Evolutionary conservation across 2,329 filamentous ascomycete genomes (phyloP).

Genomic region (Gaeumannomyces sp.): DNA sequence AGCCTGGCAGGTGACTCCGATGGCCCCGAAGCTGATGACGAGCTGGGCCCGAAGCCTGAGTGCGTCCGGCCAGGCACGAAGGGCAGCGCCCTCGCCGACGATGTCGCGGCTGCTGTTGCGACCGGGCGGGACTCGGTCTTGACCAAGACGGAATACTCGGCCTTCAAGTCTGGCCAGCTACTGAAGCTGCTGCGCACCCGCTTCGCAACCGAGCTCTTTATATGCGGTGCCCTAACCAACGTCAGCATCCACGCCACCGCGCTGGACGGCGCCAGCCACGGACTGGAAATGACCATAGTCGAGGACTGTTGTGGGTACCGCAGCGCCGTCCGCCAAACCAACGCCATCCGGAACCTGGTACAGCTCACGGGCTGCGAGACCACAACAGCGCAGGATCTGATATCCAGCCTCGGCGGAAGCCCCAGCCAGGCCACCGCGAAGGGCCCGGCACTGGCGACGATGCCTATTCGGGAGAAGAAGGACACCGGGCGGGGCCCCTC

Average conservation of each 20-base stretch:
- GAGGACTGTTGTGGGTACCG: slow-evolving; percentile 86
- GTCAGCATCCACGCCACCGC: slow-evolving; percentile 87
- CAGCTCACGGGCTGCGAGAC: slow-evolving; percentile 69
- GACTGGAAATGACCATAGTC: slow-evolving; percentile 77
- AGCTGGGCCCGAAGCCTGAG: slow-evolving; percentile 29
- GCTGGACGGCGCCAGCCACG: slow-evolving; percentile 81
- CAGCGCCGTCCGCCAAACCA: slow-evolving; percentile 59
- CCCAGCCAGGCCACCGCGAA: slow-evolving; percentile 11
- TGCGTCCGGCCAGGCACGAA: slow-evolving; percentile 39
- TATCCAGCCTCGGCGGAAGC: slow-evolving; percentile 26
- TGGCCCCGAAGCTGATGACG: background rate
- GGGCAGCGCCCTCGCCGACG: slow-evolving; percentile 39
- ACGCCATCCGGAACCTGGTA: slow-evolving; percentile 64
- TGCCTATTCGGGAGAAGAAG: background rate
- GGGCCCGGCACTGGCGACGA: background rate
- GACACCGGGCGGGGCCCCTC: background rate
- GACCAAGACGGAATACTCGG: slow-evolving; percentile 79
- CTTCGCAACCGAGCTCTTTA: slow-evolving; percentile 81
- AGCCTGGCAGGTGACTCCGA: slow-evolving; percentile 12
- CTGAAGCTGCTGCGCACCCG: slow-evolving; percentile 74
- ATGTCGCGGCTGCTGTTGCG: slow-evolving; percentile 37
- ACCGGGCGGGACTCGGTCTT: slow-evolving; percentile 42
- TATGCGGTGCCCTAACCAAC: slow-evolving; percentile 83
- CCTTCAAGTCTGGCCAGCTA: slow-evolving; percentile 69
- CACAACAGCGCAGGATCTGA: slow-evolving; percentile 53